Base-by-base conservation (phyloP, 345 rosid species). In the Eucalyptus regnans region DNA sequence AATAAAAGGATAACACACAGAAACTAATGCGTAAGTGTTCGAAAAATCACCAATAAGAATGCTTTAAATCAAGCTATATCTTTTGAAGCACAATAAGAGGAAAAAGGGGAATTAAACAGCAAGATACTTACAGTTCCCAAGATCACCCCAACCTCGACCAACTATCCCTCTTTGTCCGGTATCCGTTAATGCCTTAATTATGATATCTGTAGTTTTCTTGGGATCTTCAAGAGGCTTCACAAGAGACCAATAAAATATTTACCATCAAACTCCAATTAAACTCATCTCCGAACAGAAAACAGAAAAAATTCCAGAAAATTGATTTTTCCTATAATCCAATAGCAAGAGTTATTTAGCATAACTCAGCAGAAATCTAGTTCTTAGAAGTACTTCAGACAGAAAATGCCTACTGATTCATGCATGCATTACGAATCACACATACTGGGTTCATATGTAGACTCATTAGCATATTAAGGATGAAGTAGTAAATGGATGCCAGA, bases 101-200 rank as follows among this genome's bases (percentile, higher is more conserved):
- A 88, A 48, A 84, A 41, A 44, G 15, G 71, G 81, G 25, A 37
- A 33, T 18, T 18, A 71, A 76, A 76, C 48, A 76, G 83, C 48
- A 88, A 91, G 87, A 80, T 86, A 91, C 98, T 94, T 90, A 98
- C 99, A 37, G 54, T 91, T 95, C 89, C 99, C 99, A 41, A 98
- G 95, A 92, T 93, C 97, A 88, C 97, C 99, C 99, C 99, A 98
- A 64, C 99, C 99, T 90, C 95, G 95, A 92, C 93, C 98, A 89
- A 98, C 92, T 90, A 98, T 95, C 90, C 99, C 99, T 93, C 99
- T 96, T 90, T 97, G 99, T 89, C 93, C 95, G 0, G 98, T 98
- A 89, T 93, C 98, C 90, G 90, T 92, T 90, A 98, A 90, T 71
- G 99, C 97, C 93, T 97, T 97, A 94, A 97, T 86, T 94, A 97